phyloP scores from a whole-genome alignment of 768 basidiomycete species.

The Cantharellus anzutake region DNA sequence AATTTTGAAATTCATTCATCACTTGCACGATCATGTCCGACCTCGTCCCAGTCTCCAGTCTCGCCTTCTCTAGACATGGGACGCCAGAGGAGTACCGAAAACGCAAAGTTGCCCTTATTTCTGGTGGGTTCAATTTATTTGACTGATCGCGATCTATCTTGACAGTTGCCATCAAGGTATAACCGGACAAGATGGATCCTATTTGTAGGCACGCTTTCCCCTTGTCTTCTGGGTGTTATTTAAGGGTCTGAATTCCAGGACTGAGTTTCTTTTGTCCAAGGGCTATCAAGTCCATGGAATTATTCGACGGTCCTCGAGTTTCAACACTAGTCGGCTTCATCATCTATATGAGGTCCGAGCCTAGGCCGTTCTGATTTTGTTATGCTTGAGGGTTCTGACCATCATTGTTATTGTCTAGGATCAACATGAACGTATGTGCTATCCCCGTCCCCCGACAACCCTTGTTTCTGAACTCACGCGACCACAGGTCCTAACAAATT shows the following conservation, averaged over 20 bases:
- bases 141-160: background rate
- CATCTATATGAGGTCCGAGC: slow-evolving; percentile 49
- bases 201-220: slow-evolving; percentile 37
- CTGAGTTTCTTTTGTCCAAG: slow-evolving; percentile 67
- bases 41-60: slow-evolving; percentile 5
- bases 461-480: background rate
- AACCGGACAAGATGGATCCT: slow-evolving; percentile 93
- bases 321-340: slow-evolving; percentile 91
- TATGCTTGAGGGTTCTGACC: background rate
- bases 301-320: slow-evolving; percentile 92
- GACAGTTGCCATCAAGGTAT: slow-evolving; percentile 36
- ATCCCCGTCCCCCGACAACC: background rate
- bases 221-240: background rate
- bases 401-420: slow-evolving; percentile 22
- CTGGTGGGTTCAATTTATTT: slow-evolving; percentile 31
- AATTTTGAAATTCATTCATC: too few species aligned
- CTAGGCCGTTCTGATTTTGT: background rate
- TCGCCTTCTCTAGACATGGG: slow-evolving; percentile 8
- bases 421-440: slow-evolving; percentile 65
- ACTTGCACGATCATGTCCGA: background rate
- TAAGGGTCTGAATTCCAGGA: slow-evolving; percentile 24
- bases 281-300: slow-evolving; percentile 90
- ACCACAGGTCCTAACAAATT: slow-evolving; percentile 48
- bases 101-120: slow-evolving; percentile 86
- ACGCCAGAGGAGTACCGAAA: slow-evolving; percentile 66